These are phyloP conservation scores for Cladosporium sp. DNA, from an alignment of 2,329 filamentous ascomycete species.

Conservation along the genomic window DNA sequence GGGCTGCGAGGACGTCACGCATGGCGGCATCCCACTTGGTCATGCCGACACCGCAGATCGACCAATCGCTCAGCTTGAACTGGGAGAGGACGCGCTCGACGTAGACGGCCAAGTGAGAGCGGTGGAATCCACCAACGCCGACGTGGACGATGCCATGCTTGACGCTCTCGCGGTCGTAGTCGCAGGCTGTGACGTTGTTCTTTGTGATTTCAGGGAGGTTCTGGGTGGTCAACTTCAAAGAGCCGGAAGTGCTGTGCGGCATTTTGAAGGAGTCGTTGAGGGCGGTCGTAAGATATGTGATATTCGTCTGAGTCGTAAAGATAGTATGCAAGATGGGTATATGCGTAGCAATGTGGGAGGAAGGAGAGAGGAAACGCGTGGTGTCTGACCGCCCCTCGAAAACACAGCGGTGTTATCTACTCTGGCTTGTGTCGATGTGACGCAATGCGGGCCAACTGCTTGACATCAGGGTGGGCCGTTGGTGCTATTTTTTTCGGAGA, in stretches of 20 bases:
- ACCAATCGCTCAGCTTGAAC: slow-evolving; percentile 43
- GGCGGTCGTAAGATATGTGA: background rate
- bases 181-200: slow-evolving; percentile 36
- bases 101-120: slow-evolving; percentile 52
- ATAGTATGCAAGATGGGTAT: background rate
- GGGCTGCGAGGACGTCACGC: slow-evolving; percentile 47
- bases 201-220: slow-evolving; percentile 37
- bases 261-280: slow-evolving; percentile 10
- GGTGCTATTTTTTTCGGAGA: slow-evolving; percentile 1
- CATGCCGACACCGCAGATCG: slow-evolving; percentile 51
- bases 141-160: slow-evolving; percentile 55
- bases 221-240: slow-evolving; percentile 38
- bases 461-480: slow-evolving; percentile 5
- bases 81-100: slow-evolving; percentile 47
- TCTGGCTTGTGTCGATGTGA: background rate
- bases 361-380: background rate
- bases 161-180: slow-evolving; percentile 42
- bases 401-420: slow-evolving; percentile 1
- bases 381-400: background rate
- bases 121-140: slow-evolving; percentile 53
- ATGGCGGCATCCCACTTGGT: slow-evolving; percentile 49
- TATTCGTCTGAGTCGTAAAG: background rate
- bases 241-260: slow-evolving; percentile 22
- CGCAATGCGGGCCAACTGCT: background rate
- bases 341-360: background rate